These are phyloP conservation scores for Penicillium brasilianum DNA, from an alignment of 2,329 filamentous ascomycete genomes.

Conservation along the genomic window DNA sequence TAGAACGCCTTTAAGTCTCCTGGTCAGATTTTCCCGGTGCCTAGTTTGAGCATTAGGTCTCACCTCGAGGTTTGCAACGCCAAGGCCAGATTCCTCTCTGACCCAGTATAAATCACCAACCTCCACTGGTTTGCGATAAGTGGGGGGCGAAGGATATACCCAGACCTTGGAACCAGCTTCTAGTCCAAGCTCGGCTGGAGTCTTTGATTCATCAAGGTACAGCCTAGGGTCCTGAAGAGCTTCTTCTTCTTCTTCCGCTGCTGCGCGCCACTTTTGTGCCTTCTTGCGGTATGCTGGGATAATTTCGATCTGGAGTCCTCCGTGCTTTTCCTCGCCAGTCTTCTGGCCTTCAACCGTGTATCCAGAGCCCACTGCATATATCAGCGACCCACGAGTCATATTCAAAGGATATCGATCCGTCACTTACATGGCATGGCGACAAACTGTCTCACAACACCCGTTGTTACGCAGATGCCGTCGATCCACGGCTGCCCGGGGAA, in stretches of 20 bases:
- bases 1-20: neutral
- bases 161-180: neutral
- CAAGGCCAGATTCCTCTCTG: neutral
- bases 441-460: neutral
- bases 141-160: neutral
- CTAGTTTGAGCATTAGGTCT: neutral
- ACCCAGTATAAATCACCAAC: neutral
- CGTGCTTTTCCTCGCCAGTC: neutral
- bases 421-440: constrained; percentile 2
- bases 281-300: neutral
- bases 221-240: neutral
- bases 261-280: neutral
- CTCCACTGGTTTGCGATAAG: neutral
- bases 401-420: neutral
- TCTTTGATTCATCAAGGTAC: neutral
- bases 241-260: neutral
- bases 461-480: neutral
- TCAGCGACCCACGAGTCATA: neutral
- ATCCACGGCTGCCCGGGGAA: neutral
- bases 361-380: neutral
- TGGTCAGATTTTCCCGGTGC: neutral
- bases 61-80: neutral
- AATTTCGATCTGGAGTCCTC: neutral
- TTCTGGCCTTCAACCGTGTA: neutral
- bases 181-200: neutral